Conservation (phyloP, 805 yeast species). For the Martiniozyma abietophila region DNA sequence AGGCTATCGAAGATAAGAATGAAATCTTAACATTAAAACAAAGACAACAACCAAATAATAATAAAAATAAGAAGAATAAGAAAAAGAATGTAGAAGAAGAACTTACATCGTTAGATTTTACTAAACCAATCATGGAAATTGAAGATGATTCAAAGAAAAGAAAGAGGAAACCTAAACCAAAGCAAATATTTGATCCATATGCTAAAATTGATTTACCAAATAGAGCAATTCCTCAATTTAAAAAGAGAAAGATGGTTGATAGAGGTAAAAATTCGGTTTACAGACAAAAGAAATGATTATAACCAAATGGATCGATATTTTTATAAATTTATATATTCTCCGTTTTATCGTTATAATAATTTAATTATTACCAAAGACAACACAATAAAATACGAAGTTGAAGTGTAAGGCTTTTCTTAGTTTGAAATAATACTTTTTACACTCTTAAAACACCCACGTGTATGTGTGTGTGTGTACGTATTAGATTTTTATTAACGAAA, state of each 20-base stretch:
- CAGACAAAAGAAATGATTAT: conserved; percentile 15
- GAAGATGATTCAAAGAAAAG: conserved; percentile 10
- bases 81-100: conserved; percentile 15
- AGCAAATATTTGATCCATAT: conserved; percentile 53
- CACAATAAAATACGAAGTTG: too few relatives aligned
- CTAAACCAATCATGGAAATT: conserved; percentile 18
- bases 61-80: conserved; percentile 13
- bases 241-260: conserved; percentile 21
- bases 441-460: too few relatives aligned
- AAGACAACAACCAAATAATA: conserved; percentile 10
- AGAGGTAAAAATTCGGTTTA: conserved; percentile 23
- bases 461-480: too few relatives aligned
- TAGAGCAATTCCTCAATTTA: conserved; percentile 17
- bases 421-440: too few relatives aligned
- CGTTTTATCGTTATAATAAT: too few relatives aligned
- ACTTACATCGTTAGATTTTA: conserved; percentile 23
- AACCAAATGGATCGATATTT: too few relatives aligned
- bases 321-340: too few relatives aligned
- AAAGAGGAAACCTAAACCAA: conserved; percentile 20
- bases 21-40: conserved; percentile 24
- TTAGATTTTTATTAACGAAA: too few relatives aligned
- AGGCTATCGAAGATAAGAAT: conserved; percentile 17
- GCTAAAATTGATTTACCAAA: conserved; percentile 20
- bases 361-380: too few relatives aligned
- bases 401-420: too few relatives aligned